phyloP scores from a whole-genome alignment of 208 protist species.

The Trichomonas tenax region DNA sequence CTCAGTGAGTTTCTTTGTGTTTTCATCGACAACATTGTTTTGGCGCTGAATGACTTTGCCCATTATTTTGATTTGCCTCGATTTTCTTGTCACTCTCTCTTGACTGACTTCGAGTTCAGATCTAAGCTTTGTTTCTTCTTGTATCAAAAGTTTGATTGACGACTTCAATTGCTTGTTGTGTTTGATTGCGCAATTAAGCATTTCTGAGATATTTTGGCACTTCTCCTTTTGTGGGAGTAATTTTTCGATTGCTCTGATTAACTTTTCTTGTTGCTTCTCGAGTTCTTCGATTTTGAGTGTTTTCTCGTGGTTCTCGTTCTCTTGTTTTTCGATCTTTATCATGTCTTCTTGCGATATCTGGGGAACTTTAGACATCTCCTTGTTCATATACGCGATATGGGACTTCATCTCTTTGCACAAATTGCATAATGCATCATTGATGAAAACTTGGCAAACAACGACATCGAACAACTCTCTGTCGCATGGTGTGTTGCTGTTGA shows the following conservation, averaged over 20 bases:
- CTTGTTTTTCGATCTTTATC: neutral
- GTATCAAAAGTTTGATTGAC: neutral
- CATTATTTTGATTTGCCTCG: neutral
- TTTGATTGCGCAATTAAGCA: neutral
- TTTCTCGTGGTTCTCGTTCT: neutral
- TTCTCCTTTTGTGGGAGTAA: neutral
- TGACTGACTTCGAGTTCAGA: neutral
- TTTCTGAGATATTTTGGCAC: neutral
- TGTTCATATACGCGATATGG: neutral
- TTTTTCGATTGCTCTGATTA: neutral
- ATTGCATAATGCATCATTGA: neutral
- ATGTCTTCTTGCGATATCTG: neutral
- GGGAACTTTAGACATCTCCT: neutral
- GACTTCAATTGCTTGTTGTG: neutral
- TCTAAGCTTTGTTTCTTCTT: neutral
- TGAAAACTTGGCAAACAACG: neutral
- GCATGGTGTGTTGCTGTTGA: neutral
- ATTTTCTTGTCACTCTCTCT: neutral
- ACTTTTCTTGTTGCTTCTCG: neutral
- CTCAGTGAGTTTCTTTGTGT: neutral
- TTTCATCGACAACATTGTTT: neutral
- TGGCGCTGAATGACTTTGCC: neutral
- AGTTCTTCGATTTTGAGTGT: neutral
- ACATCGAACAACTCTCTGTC: neutral
- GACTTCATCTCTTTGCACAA: neutral